phyloP scores from a whole-genome alignment of 805 yeast genomes.

The Ogataea neopini region DNA sequence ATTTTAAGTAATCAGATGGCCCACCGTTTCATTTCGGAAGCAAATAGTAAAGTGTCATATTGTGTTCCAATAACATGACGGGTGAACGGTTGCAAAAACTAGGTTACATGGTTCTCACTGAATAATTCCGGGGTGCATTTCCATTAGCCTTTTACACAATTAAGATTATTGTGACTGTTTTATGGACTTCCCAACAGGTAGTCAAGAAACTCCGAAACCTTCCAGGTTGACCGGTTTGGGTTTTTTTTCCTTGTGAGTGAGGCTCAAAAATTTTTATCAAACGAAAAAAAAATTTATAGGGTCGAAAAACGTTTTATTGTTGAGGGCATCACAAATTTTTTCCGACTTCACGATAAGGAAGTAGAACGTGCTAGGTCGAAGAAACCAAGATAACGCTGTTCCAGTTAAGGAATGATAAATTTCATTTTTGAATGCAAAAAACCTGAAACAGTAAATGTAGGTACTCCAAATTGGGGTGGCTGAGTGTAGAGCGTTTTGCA shows the following conservation, averaged over 20 bases:
- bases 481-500: too few relatives aligned
- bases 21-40: not conserved
- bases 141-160: not conserved
- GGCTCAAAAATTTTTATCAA: slow-evolving; percentile 14
- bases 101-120: not conserved
- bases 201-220: not conserved
- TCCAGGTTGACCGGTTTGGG: slow-evolving; percentile 1
- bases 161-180: slow-evolving; percentile 2
- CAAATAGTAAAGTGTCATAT: too few relatives aligned
- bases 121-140: slow-evolving; percentile 1
- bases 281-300: slow-evolving; percentile 11
- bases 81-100: too few relatives aligned
- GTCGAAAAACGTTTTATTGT: slow-evolving; percentile 19
- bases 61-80: too few relatives aligned
- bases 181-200: not conserved
- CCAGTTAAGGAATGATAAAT: not conserved
- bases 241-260: slow-evolving; percentile 12
- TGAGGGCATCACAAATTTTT: not conserved
- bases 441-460: too few relatives aligned
- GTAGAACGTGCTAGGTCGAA: not conserved
- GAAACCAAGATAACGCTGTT: slow-evolving; percentile 1
- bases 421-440: too few relatives aligned
- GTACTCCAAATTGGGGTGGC: too few relatives aligned
- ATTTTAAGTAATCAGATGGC: not conserved
- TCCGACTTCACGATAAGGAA: slow-evolving; percentile 2